These are phyloP conservation scores for Claviceps africana DNA, from an alignment of 2,329 filamentous ascomycete genomes.

Conservation along the genomic window DNA sequence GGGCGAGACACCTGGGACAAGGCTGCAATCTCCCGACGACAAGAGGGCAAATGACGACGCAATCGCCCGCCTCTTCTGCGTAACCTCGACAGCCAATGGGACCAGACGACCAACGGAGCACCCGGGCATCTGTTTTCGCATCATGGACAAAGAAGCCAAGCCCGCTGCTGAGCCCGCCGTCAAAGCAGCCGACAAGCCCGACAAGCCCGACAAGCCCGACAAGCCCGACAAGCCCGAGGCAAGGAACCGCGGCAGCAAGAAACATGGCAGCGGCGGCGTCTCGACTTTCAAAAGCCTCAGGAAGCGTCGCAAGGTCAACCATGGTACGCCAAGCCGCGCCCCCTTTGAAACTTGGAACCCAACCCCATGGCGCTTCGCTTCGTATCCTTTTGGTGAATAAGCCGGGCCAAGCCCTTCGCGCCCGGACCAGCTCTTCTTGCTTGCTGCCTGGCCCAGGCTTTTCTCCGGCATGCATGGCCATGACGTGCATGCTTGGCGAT, in stretches of 20 bases:
- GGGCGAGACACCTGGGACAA: constrained; percentile 1
- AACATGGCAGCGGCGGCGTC: neutral
- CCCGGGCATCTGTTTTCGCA: constrained; percentile 13
- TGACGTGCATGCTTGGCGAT: neutral
- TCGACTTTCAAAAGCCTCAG: constrained; percentile 45
- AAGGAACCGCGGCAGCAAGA: constrained; percentile 1
- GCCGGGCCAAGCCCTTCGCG: neutral
- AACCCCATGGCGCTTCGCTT: too few relatives aligned
- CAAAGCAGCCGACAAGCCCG: constrained; percentile 12
- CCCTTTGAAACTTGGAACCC: neutral
- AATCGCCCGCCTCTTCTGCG: constrained; percentile 16
- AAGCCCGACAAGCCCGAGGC: constrained; percentile 9
- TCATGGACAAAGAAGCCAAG: constrained; percentile 19
- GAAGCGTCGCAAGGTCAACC: constrained; percentile 80
- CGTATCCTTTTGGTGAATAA: neutral
- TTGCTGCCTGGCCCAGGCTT: neutral
- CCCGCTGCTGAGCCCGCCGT: constrained; percentile 6
- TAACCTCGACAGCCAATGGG: constrained; percentile 19
- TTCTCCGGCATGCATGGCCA: neutral
- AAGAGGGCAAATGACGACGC: constrained; percentile 16
- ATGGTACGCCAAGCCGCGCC: constrained; percentile 49
- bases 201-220: too few relatives aligned
- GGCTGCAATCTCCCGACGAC: constrained; percentile 17
- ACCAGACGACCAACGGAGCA: constrained; percentile 13
- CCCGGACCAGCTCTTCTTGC: too few relatives aligned